These are phyloP conservation scores for Silybum marianum DNA, from an alignment of 129 eudicot genomes.

Conservation along the genomic window DNA sequence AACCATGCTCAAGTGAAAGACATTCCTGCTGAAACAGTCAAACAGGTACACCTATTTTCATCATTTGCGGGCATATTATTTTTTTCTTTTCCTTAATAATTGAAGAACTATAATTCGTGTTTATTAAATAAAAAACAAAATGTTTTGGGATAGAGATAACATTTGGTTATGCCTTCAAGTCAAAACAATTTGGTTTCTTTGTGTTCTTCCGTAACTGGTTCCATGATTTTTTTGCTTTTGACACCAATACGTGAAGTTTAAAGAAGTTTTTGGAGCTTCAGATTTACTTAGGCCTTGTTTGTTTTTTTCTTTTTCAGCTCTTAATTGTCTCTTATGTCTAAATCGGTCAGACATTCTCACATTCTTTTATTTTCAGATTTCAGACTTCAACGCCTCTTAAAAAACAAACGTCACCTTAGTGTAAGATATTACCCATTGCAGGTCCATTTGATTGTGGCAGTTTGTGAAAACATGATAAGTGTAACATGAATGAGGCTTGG, in stretches of 20 bases:
- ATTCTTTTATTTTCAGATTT: too few relatives aligned
- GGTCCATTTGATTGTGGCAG: constrained; percentile 98
- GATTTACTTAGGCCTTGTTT: too few relatives aligned
- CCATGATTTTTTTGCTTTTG: neutral
- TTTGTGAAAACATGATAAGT: constrained; percentile 99
- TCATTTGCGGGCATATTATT: neutral
- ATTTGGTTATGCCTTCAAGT: neutral
- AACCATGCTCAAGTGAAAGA: constrained; percentile 54
- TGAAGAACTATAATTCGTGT: neutral
- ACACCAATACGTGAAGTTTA: neutral
- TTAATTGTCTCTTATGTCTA: too few relatives aligned
- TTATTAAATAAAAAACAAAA: too few relatives aligned
- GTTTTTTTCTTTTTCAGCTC: too few relatives aligned
- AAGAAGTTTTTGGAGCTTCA: neutral
- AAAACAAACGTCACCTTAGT: too few relatives aligned
- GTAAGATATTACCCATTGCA: constrained; percentile 24
- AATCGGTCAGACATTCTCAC: too few relatives aligned
- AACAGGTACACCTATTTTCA: constrained; percentile 67
- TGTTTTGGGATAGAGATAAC: constrained; percentile 76
- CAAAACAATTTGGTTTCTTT: neutral
- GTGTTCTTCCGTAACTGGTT: neutral
- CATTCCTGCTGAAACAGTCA: constrained; percentile 67
- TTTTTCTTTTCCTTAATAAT: too few relatives aligned
- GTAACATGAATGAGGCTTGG: constrained; percentile 99
- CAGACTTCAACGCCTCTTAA: too few relatives aligned